Evolutionary conservation across 2,329 filamentous ascomycete species (phyloP).

Genomic region (Rutstroemia sp.): DNA sequence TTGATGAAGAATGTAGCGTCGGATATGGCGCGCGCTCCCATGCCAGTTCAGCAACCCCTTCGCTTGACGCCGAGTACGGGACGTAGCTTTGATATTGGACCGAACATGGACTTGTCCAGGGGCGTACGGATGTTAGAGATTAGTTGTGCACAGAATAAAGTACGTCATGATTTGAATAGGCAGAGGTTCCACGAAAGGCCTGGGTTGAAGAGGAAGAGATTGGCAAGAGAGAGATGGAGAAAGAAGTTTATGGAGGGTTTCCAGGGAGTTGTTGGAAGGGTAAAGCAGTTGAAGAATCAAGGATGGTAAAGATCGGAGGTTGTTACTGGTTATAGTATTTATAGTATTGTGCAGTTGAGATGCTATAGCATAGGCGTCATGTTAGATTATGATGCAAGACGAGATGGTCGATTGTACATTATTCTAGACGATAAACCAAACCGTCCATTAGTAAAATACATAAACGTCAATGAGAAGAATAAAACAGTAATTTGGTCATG

Average conservation of each 20-base stretch:
- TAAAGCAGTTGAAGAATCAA: conserved; percentile 64
- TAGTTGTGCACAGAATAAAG: conserved; percentile 44
- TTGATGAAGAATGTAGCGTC: neutral
- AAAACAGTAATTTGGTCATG: too few species aligned
- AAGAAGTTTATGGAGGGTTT: conserved; percentile 63
- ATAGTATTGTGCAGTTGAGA: too few species aligned
- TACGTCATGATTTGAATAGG: conserved; percentile 45
- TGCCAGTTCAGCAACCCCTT: conserved; percentile 10
- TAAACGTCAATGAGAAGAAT: neutral
- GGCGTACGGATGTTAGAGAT: conserved; percentile 32
- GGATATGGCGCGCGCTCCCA: neutral
- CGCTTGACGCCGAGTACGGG: conserved; percentile 24
- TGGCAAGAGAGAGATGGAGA: conserved; percentile 63
- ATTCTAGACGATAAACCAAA: neutral
- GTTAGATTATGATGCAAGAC: neutral
- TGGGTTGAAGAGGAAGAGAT: conserved; percentile 70
- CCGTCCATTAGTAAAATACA: neutral
- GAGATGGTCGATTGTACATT: neutral
- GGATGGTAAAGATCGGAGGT: conserved; percentile 55
- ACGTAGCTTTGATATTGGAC: conserved; percentile 16
- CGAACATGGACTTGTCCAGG: conserved; percentile 21
- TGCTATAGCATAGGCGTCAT: neutral
- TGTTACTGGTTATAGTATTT: too few species aligned
- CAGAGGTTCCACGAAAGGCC: conserved; percentile 70
- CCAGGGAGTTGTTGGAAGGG: conserved; percentile 53